These are phyloP conservation scores for Salvia hispanica DNA, from an alignment of 257 asterid species.

Conservation along the genomic window DNA sequence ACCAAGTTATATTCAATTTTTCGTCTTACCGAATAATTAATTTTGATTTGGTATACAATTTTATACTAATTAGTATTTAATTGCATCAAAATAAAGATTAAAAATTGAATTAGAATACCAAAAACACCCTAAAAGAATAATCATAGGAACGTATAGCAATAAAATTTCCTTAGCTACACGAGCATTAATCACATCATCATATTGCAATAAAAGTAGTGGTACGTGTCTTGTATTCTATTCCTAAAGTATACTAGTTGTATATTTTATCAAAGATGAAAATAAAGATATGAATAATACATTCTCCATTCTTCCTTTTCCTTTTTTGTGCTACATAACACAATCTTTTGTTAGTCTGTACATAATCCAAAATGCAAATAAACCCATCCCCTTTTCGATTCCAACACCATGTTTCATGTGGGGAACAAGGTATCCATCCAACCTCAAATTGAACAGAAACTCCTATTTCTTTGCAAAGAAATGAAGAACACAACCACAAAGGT, in stretches of 20 bases:
- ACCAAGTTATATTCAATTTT: no score
- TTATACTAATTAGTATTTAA: no score
- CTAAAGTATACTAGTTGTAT: background rate
- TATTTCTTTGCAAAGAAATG: slow-evolving; percentile 25
- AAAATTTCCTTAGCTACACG: no score
- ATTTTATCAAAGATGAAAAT: background rate
- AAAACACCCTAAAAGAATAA: no score
- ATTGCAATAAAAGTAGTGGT: no score
- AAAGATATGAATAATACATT: background rate
- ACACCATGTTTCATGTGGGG: slow-evolving; percentile 22
- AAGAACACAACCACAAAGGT: slow-evolving; percentile 34
- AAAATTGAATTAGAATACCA: no score
- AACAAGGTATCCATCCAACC: slow-evolving; percentile 37
- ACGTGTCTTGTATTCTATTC: no score
- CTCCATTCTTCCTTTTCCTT: background rate
- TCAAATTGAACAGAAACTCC: slow-evolving; percentile 33
- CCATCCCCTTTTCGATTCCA: slow-evolving; percentile 33
- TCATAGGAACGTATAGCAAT: no score
- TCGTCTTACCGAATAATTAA: no score
- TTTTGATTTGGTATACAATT: no score
- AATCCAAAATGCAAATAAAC: slow-evolving; percentile 26
- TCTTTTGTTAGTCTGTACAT: slow-evolving; percentile 54
- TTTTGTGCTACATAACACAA: slow-evolving; percentile 46
- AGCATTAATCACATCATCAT: no score
- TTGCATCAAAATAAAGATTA: no score